Percentiles rank a stretch among this genome's conserved stretches.
phyloP scores from a whole-genome alignment of 1,284 basidiomycete genomes.

The Leucoagaricus sp. region DNA sequence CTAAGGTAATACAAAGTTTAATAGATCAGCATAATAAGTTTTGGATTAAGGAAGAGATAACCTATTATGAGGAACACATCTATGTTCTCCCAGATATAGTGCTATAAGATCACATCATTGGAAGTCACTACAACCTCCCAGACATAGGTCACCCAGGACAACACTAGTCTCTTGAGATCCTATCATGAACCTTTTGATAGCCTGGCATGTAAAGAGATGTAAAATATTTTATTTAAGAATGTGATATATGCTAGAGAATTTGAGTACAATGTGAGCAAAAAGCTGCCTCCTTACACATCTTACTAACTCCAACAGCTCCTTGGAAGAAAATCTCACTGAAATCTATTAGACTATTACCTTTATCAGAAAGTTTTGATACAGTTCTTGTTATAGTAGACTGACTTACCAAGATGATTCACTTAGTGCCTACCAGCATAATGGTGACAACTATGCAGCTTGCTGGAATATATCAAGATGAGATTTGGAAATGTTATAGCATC shows the following conservation, averaged over 20 bases:
- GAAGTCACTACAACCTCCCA: constrained; percentile 29
- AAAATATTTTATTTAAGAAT: constrained; percentile 36
- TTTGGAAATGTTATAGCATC: background rate
- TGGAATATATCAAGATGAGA: background rate
- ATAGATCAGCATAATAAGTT: background rate
- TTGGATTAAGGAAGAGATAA: background rate
- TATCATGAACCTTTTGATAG: constrained; percentile 45
- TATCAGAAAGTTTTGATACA: constrained; percentile 30
- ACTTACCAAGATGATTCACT: background rate
- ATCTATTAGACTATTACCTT: constrained; percentile 38
- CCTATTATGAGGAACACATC: background rate
- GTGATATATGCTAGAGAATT: constrained; percentile 37
- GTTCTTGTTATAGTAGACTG: constrained; percentile 30
- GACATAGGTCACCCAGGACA: constrained; percentile 43
- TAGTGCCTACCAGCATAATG: background rate
- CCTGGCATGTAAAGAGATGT: constrained; percentile 33
- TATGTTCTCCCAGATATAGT: constrained; percentile 24
- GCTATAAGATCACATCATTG: constrained; percentile 24
- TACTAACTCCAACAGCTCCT: constrained; percentile 21
- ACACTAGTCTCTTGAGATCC: constrained; percentile 35
- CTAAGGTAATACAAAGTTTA: background rate
- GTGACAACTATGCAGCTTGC: background rate
- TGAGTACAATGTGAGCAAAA: constrained; percentile 29
- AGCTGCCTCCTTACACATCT: constrained; percentile 26
- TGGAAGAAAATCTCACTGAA: constrained; percentile 38